phyloP scores from a whole-genome alignment of 768 basidiomycete genomes.

The Tubosaeta sp. region DNA sequence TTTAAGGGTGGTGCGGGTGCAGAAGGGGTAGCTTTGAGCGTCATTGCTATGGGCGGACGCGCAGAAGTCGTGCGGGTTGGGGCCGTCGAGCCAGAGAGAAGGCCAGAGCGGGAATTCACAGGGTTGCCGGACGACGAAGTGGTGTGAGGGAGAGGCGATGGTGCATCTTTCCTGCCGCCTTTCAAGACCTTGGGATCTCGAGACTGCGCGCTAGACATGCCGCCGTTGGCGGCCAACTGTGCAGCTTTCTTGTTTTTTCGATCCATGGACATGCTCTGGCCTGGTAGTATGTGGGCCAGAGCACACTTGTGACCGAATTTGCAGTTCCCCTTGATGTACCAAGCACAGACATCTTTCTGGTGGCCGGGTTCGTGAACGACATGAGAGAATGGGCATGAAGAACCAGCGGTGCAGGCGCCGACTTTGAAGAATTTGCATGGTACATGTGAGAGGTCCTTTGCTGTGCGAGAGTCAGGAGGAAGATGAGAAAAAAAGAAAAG shows the following conservation, averaged over 20 bases:
- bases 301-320: slow-evolving; percentile 83
- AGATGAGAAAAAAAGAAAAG: background rate
- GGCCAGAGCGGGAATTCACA: slow-evolving; percentile 18
- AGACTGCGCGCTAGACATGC: slow-evolving; percentile 30
- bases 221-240: slow-evolving; percentile 55
- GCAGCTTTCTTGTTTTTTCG: slow-evolving; percentile 96
- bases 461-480: slow-evolving; percentile 31
- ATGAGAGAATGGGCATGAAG: slow-evolving; percentile 96
- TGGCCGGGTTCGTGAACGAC: slow-evolving; percentile 64
- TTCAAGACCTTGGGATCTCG: slow-evolving; percentile 33
- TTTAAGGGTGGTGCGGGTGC: slow-evolving; percentile 76
- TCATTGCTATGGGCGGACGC: slow-evolving; percentile 62
- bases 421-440: slow-evolving; percentile 98
- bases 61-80: slow-evolving; percentile 51
- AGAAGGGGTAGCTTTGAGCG: slow-evolving; percentile 70
- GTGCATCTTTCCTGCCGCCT: slow-evolving; percentile 35
- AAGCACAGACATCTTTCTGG: slow-evolving; percentile 78
- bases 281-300: slow-evolving; percentile 89
- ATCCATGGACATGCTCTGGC: slow-evolving; percentile 93
- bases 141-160: slow-evolving; percentile 14
- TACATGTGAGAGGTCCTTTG: slow-evolving; percentile 91
- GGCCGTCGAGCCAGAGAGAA: slow-evolving; percentile 58
- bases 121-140: slow-evolving; percentile 5
- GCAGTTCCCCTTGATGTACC: slow-evolving; percentile 93
- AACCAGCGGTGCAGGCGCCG: slow-evolving; percentile 89